These are phyloP conservation scores for Prasinococcaceae sp. DNA, from an alignment of 139 green algal species.

Conservation along the genomic window DNA sequence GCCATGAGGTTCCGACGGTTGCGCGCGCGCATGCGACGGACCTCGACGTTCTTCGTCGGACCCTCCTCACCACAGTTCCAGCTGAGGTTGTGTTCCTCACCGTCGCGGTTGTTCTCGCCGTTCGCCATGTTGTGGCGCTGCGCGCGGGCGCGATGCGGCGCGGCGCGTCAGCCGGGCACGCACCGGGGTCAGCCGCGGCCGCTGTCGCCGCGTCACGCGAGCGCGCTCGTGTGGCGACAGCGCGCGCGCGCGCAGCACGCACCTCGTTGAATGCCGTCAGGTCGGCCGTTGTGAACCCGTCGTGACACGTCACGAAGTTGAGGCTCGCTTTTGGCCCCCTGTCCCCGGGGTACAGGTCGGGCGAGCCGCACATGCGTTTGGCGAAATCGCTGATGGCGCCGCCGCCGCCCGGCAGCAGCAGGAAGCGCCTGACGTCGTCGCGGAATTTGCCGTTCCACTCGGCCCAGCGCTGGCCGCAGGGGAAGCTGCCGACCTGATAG, in stretches of 20 bases:
- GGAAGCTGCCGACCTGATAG: conserved; percentile 70
- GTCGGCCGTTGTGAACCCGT: conserved; percentile 98
- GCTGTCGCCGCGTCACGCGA: no score
- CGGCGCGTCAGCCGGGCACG: no score
- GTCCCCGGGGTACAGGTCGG: conserved; percentile 32
- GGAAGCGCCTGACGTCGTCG: conserved; percentile 71
- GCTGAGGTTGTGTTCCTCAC: conserved; percentile 85
- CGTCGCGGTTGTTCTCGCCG: conserved; percentile 52
- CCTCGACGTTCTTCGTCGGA: conserved; percentile 22
- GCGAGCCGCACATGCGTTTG: conserved; percentile 18
- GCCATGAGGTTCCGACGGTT: conserved; percentile 79
- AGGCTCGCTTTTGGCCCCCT: conserved; percentile 59
- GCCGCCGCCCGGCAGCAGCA: conserved; percentile 55
- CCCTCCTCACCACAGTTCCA: conserved; percentile 97
- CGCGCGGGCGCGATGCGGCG: no score
- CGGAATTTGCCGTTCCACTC: conserved; percentile 97
- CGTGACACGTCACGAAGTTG: conserved; percentile 96
- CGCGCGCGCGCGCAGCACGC: no score
- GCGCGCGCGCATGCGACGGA: conserved; percentile 40
- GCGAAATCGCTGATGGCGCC: conserved; percentile 22
- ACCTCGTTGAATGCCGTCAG: no score
- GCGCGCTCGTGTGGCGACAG: no score
- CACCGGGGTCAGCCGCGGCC: no score
- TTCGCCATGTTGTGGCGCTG: conserved; percentile 89
- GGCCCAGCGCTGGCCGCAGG: conserved; percentile 73